Evolutionary conservation across 495 filamentous ascomycete genomes (phyloP), one percentile per base, ranked within the genome.

Genomic region (Hypoxylon intermedium): DNA sequence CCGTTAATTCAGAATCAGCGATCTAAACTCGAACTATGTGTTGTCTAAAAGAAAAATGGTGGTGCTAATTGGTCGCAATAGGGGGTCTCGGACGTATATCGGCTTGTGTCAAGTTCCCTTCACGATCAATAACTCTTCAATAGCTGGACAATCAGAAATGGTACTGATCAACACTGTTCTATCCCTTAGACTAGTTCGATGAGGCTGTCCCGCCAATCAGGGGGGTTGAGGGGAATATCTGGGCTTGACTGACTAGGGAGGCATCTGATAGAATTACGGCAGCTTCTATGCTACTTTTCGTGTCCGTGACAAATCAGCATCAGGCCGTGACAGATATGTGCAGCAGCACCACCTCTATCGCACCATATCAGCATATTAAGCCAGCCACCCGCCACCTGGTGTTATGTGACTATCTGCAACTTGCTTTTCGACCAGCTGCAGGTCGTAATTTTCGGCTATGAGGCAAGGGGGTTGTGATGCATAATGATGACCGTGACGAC

Each of bases 121-220:
- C 36, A 46, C 23, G 38, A 9, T 19, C 40, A 13, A 21, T 19
- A 38, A 31, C 40, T 45, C 33, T 21, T 30, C n/a, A 40, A 45
- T 15, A 59, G 49, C 60, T 64, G 60, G 59, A 64, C 13, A 41
- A 23, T 47, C 7, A 12, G 6, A 49, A 47, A 12, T 1, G 20
- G 60, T 15, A 49, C 43, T 43, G 60, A 63, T 63, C 48, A 19
- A 49, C 60, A 37, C 11, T 1, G n/a, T 15, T 23, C 24, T 40
- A n/a, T 31, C 28, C n/a, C 0, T 24, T 46, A 5, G 23, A 12
- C 46, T 21, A 36, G 23, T n/a, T 36, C 21, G 9, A 3, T 24
- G 19, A 33, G 13, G 26, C 18, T 18, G 7, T 40, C 15, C 21
- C 9, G 11, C 44, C 45, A 43, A 42, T 41, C 7, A 42, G 6